Percentiles rank a stretch among this genome's conserved stretches.
phyloP scores from a whole-genome alignment of 495 filamentous ascomycete species.

The Lepidopterella palustris region DNA sequence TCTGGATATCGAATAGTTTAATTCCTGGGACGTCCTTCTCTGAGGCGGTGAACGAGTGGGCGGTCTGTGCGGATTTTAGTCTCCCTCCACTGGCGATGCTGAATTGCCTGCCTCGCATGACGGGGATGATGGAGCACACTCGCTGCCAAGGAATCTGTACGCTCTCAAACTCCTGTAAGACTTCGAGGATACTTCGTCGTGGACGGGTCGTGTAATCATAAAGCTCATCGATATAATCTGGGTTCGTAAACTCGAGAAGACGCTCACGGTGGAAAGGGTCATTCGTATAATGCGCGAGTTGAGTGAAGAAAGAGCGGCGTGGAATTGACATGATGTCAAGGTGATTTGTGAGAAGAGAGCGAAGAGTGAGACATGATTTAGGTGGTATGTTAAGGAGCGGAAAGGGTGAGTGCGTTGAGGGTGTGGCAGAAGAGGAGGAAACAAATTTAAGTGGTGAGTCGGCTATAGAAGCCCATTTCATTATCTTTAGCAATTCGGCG shows the following conservation, averaged over 20 bases:
- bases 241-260: slow-evolving; percentile 71
- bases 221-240: slow-evolving; percentile 75
- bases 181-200: slow-evolving; percentile 82
- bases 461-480: slow-evolving; percentile 67
- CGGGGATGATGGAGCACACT: slow-evolving; percentile 62
- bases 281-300: slow-evolving; percentile 63
- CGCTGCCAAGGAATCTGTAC: slow-evolving; percentile 75
- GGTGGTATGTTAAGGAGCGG: slow-evolving; percentile 38
- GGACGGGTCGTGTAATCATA: slow-evolving; percentile 95
- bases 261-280: slow-evolving; percentile 72
- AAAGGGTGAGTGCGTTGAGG: slow-evolving; percentile 31
- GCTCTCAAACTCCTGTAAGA: slow-evolving; percentile 80
- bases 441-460: slow-evolving; percentile 54
- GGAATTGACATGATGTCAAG: slow-evolving; percentile 87
- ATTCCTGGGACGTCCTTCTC: neutral
- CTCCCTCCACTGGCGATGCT: slow-evolving; percentile 74
- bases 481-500: slow-evolving; percentile 61
- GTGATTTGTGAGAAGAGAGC: slow-evolving; percentile 69
- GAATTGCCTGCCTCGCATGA: slow-evolving; percentile 74
- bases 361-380: slow-evolving; percentile 51
- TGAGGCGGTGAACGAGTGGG: neutral
- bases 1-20: neutral
- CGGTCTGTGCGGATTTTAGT: slow-evolving; percentile 32
- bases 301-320: slow-evolving; percentile 73
- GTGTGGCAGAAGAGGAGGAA: slow-evolving; percentile 28